phyloP scores from a whole-genome alignment of 1,139 yeast species.

The Debaryomycetaceae sp. region DNA sequence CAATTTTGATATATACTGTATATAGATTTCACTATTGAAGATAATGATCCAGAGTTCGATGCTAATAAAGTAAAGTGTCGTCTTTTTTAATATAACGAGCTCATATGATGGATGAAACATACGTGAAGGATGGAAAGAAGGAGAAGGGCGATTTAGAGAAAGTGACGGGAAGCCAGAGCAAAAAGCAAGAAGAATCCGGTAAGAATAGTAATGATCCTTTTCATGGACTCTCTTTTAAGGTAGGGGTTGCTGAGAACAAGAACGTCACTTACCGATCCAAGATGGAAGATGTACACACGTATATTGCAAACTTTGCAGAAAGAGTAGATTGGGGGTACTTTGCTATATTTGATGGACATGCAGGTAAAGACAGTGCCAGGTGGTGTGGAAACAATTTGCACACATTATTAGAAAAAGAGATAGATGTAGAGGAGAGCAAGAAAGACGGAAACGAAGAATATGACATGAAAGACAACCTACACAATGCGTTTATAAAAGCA shows the following conservation, averaged over 20 bases:
- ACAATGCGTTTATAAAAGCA: constrained; percentile 65
- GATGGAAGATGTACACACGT: constrained; percentile 97
- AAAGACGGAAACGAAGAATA: constrained; percentile 7
- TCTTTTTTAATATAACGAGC: not conserved
- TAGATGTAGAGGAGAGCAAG: constrained; percentile 19
- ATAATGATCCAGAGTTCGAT: not conserved
- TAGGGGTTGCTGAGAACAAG: constrained; percentile 88
- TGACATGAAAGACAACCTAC: constrained; percentile 50
- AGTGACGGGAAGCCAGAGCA: not conserved
- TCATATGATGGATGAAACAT: not conserved
- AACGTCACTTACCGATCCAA: constrained; percentile 77
- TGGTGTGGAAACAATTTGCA: constrained; percentile 94
- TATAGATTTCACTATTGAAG: not conserved
- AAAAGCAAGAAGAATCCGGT: not conserved
- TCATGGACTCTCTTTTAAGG: constrained; percentile 59
- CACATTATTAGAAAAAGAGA: constrained; percentile 53
- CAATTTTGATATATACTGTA: not conserved
- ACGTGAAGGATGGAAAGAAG: not conserved
- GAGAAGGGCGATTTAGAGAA: not conserved
- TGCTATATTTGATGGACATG: constrained; percentile 97
- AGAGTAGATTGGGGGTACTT: constrained; percentile 91
- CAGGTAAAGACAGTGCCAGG: constrained; percentile 89
- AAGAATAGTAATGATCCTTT: constrained; percentile 28
- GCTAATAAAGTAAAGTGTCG: not conserved
- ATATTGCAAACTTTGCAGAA: constrained; percentile 88